Base-by-base conservation (phyloP, 805 yeast genomes). In the Candida krabiensis region DNA sequence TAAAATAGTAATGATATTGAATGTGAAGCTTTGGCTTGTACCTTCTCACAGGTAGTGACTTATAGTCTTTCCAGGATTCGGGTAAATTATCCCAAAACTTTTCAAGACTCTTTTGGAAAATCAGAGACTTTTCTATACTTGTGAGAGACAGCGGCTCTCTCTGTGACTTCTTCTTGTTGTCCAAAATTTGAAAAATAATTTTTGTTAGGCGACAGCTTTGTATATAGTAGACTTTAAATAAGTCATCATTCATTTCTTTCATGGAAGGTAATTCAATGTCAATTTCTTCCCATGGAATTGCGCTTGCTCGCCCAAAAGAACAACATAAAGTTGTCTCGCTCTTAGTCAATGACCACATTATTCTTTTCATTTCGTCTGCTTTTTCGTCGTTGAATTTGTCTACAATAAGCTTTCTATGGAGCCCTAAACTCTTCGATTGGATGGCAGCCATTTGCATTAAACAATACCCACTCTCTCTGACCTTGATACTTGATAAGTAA, bases 381-480 rank as follows among this genome's bases (percentile, higher is more conserved):
- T 58, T 60, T n/a, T 55, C 61, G 19, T 43, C 50, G 19, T 50
- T 55, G 33, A 63, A 63, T 39, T 61, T 63, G 33, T 58, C 52
- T 7, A 63, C 65, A 22, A 64, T 63, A 19, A 65, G 53, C 31
- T 58, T 63, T 35, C 71, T 58, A 47, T 73, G 76, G 3, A 72
- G 51, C 0, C 79, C 79, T n/a, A 73, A 50, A n/a, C 75, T 63
- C 19, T 67, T 61, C 1, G 73, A 66, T 50, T 74, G 79, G 35
- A 73, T 58, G 1, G 71, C 62, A 6, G 78, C 77, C 30, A 71
- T 41, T 29, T 73, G 72, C 52, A 71, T 55, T 31, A 74, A 43
- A 43, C 71, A 67, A 64, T 73, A 74, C 0, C 75, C 73, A 34
- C 73, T 65, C 41, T 73, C 79, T 41, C 77, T 61, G 28, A 69